Evolutionary conservation across 345 rosid genomes (phyloP), one percentile per base, ranked within the genome.

Genomic region (Boechera divaricarpa): DNA sequence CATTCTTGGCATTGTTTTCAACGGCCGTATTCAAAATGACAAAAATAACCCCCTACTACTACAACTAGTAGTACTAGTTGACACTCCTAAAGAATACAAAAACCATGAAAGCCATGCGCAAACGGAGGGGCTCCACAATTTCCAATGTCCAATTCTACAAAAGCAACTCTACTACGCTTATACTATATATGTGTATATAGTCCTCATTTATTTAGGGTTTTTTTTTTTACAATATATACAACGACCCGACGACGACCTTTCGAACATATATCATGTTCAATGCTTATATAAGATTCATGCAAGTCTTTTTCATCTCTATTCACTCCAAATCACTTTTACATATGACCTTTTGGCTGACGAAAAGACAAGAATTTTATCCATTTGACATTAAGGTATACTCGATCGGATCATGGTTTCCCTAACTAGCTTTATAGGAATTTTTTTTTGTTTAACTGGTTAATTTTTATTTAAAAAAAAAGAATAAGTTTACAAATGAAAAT

Each of bases 361-460:
- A 26, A 59, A 60, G 5, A 10, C 47, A 36, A 10, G 5, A 61
- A 10, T 38, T 38, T 21, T 10, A 35, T 59, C 44, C 28, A 35
- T 35, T 35, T 59, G 9, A 59, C 63, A 35, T 26, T 10, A 35
- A 45, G 21, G 29, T 58, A 58, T 26, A 41, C 70, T 52, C 29
- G 62, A 67, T 59, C 62, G 8, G 51, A 48, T 76, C 38, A 58
- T 51, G 9, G 47, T 35, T 68, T 74, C 44, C 7, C 31, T 13
- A 18, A 24, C 16, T 76, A 31, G 36, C 28, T 44, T 60, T 53
- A 38, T 42, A 54, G 57, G 41, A 21, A 1, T 21, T 21, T 21
- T 21, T 21, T 21, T 21, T 21, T 21, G 24, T 1, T 21, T 21
- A 21, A 21, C 24, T 21, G 24, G 24, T 21, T 21, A 21, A 21